These are phyloP conservation scores for Aspergillus biplanus DNA, from an alignment of 495 filamentous ascomycete genomes.

Conservation along the genomic window DNA sequence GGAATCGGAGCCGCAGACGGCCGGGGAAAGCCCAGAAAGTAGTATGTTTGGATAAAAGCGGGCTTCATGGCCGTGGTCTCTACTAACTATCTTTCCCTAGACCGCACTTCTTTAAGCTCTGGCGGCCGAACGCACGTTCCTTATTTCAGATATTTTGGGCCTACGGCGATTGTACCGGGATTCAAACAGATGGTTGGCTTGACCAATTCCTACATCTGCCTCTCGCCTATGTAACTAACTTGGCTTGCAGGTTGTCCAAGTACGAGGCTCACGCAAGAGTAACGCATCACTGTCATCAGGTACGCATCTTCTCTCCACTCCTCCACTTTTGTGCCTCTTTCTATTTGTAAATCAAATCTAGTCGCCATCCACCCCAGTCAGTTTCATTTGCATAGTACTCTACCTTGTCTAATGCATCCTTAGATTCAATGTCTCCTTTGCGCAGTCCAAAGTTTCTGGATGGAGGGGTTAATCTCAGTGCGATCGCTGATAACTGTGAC, in stretches of 20 bases:
- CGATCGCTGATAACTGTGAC: conserved; percentile 45
- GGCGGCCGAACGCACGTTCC: conserved; percentile 68
- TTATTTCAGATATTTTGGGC: conserved; percentile 87
- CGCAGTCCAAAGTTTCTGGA: conserved; percentile 40
- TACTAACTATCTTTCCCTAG: conserved; percentile 30
- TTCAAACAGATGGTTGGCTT: conserved; percentile 82
- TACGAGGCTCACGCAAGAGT: conserved; percentile 58
- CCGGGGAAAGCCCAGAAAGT: conserved; percentile 44
- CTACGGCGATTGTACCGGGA: conserved; percentile 87
- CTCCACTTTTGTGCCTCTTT: too few species aligned
- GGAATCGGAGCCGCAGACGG: conserved; percentile 36
- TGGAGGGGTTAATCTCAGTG: conserved; percentile 25
- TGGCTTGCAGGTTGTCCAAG: conserved; percentile 58
- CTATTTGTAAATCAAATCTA: too few species aligned
- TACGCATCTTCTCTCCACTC: conserved; percentile 21
- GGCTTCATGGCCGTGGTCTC: background rate
- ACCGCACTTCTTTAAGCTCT: conserved; percentile 47
- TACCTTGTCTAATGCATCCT: background rate
- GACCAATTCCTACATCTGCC: background rate
- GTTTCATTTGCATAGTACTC: too few species aligned
- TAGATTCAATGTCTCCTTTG: conserved; percentile 42
- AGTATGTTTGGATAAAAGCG: conserved; percentile 32
- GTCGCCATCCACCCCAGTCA: too few species aligned
- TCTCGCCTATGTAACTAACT: conserved; percentile 15
- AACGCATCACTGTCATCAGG: conserved; percentile 54